Evolutionary conservation across 768 basidiomycete species (phyloP), one percentile per base, ranked within the genome.

Genomic region (Rickenella mellea): DNA sequence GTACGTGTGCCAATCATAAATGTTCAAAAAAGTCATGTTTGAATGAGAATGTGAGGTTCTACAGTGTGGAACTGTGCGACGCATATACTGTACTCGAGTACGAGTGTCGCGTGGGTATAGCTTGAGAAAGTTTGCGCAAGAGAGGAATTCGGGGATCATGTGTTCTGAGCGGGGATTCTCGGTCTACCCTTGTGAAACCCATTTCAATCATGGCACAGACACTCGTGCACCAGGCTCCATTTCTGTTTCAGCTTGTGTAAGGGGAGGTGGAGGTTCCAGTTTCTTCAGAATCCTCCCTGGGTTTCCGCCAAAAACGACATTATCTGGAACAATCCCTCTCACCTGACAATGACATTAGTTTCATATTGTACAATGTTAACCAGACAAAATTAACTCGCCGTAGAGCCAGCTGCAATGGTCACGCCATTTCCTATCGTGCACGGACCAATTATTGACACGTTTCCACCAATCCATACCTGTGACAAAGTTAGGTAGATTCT

Each of bases 271-370:
- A 21, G 44, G 47, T 2, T 50, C 49, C 3, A 50, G 46, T 21
- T 32, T 31, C 25, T 51, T 51, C 14, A 51, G 27, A 20, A 51
- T 48, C 20, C 39, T 31, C 4, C 46, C 49, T 4, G 49, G 49
- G 6, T 14, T 40, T 1, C 49, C 49, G 10, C 47, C 49, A 26
- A 51, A 35, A 12, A 51, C 49, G 22, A 45, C 43, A 39, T 51
- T 51, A 39, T 51, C 49, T 5, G 47, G 49, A 27, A 48, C 38
- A 20, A 20, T 28, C 12, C 47, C 47, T 22, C 38, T 48, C 19
- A 50, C 46, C 46, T 47, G 33, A 24, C 31, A 14, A n/a, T 5
- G 14, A 9, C 26, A 9, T 24, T 26, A 27, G 20, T 4, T 7
- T 9, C 12, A 11, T 10, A 20, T 17, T 12, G 39, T 8, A 2